Evolutionary conservation across 225 moss, liverwort and hornwort species (phyloP).

Genomic region (Bryoerythrophyllum caledonicum): DNA sequence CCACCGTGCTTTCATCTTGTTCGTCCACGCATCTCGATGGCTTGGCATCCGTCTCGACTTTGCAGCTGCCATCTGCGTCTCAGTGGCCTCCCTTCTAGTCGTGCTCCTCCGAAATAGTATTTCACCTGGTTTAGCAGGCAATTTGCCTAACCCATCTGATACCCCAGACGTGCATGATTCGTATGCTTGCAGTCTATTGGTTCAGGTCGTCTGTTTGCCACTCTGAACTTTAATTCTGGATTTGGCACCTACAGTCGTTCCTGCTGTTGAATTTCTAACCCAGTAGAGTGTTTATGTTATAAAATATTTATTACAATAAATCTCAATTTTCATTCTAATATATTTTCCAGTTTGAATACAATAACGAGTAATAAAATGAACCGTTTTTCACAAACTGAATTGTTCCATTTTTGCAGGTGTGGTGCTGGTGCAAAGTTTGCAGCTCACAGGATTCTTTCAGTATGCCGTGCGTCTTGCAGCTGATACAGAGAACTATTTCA

Average conservation of each 20-base stretch:
- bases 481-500: constrained; percentile 83
- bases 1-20: constrained; percentile 73
- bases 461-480: constrained; percentile 77
- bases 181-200: background rate
- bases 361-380: no score
- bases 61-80: constrained; percentile 66
- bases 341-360: no score
- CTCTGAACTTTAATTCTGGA: no score
- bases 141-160: background rate
- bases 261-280: background rate
- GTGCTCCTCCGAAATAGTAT: constrained; percentile 67
- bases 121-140: constrained; percentile 73
- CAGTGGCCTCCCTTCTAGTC: constrained; percentile 55
- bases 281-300: background rate
- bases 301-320: no score
- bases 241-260: background rate
- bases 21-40: constrained; percentile 78
- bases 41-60: constrained; percentile 89
- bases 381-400: no score
- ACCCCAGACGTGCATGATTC: background rate
- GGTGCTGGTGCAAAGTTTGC: constrained; percentile 82
- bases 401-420: constrained; percentile 53
- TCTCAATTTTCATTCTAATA: no score
- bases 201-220: background rate
- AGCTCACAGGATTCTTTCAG: constrained; percentile 94